Base-by-base conservation (phyloP, 257 asterid genomes). In the Solanum clarkiae region DNA sequence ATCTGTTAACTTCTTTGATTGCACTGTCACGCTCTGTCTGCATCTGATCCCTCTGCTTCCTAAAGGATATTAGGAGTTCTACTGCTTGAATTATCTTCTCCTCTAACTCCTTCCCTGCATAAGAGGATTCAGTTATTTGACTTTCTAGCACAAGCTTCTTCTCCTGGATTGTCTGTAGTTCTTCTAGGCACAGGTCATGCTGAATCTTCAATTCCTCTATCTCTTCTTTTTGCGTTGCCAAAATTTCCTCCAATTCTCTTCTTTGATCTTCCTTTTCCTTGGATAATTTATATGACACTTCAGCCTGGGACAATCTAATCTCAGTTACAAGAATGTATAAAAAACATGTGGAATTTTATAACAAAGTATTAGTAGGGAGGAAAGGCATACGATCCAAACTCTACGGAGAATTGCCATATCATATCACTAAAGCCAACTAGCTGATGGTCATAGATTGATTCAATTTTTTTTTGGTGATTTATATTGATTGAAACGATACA, bases 11-110 rank as follows among this genome's bases (percentile, higher is more conserved):
- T 88, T 91, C 88, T 90, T 93, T 88, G 66, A 86, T 49, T 80
- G 93, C 93, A 88, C 89, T 85, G 90, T 92, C 94, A 87, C 85
- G 88, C 85, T 96, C 98, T 84, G 81, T 89, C 91, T 84, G 92
- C 87, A 94, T 88, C 86, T 89, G 86, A 90, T 96, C 98, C 85
- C 99, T 92, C 83, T 91, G 85, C 69, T 89, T 94, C 91, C 90
- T 95, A 81, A 93, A 96, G 62, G 88, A 85, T 80, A 91, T 90
- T 89, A 96, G 89, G 87, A 96, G 97, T 84, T 93, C 87, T 87
- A 94, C 98, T 62, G 98, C 99, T 88, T 94, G 99, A 90, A 94
- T 85, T 80, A 95, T 90, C 90, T 94, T 96, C 85, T 91, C 97
- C 91, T 92, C 99, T 40, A 96, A 89, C 92, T 94, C 98, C 89